Evolutionary conservation across 1,284 basidiomycete genomes (phyloP), one percentile per base, ranked within the genome.

Genomic region (Fomes fomentarius): DNA sequence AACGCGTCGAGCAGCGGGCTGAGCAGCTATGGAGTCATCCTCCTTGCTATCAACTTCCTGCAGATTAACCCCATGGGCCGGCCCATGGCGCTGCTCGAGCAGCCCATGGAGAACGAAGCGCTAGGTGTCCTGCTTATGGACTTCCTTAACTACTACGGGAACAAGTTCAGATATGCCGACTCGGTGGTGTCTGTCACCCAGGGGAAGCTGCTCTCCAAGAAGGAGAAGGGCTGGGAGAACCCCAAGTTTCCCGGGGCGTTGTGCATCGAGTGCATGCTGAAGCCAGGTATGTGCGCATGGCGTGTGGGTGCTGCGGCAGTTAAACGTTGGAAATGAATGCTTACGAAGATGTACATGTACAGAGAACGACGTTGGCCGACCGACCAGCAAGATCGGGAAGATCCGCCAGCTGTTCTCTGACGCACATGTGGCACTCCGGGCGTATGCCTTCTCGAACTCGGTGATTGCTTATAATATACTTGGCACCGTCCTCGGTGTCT

Each of bases 11-110:
- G 79, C 6, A 82, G 84, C 15, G 90, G 91, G 0, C 67, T 94
- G 9, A 87, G 90, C 21, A 89, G 87, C 69, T 94, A 92, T 71
- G 82, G 83, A 9, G 76, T 89, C 49, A 87, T 86, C 38, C 85
- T 84, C 61, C 74, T 93, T 66, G 84, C 84, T 43, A 82, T 93
- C 58, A 85, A 78, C 58, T 93, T 93, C 65, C 73, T 94, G 7
- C 88, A 93, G 74, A 85, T 87, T 38, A 49, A 76, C 68, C 28
- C 50, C 10, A 37, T 41, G 34, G 14, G 33, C 9, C 50, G 35
- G 21, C 70, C 76, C 0, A 56, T 57, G 11, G 69, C 68, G 12
- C 68, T 58, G 39, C 57, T 80, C 26, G 66, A 72, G n/a, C 63
- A 71, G 25, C 78, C 77, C 11, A 61, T 74, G 42, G 69, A 71